Evolutionary conservation across 352 stramenopile genomes (phyloP), one percentile per base, ranked within the genome.

Genomic region (Phytophthora colocasiae): DNA sequence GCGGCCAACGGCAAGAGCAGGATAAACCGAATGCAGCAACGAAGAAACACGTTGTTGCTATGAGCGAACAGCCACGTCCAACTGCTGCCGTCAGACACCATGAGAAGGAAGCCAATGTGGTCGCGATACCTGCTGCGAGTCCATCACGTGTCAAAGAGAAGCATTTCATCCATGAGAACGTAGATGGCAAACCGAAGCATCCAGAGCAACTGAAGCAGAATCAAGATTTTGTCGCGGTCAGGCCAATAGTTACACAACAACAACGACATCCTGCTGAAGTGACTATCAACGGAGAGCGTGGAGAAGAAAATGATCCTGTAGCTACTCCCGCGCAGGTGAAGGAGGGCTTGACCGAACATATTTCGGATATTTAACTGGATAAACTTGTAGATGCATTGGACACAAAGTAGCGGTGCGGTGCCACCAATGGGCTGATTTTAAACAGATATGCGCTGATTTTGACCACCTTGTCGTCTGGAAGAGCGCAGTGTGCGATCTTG

Each of bases 311-410:
- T 14, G n/a, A 29, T 5, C 15, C 34, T 49, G 31, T 43, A 36
- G 26, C 7, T 26, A 54, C n/a, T 9, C 50, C 43, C 6, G 14
- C 32, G 12, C 60, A 41, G 47, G 17, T 22, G 6, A 26, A 38
- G 26, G 40, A 57, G 49, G 45, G 41, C 24, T 12, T 53, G 48
- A 49, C 36, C 19, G 49, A 63, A 36, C 63, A 63, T 49, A 63
- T 63, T 61, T 66, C 43, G 44, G 44, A 67, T 72, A 72, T 72
- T 72, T 72, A 72, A 63, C 40, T 55, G 40, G 12, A 58, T 22
- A 44, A 63, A 64, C 29, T 34, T 48, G 40, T 62, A 62, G 32
- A 70, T 59, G n/a, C 14, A 65, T 64, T 54, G 15, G 36, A 53
- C 36, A 22, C 17, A 54, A 54, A 53, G 45, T 53, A 53, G 8